Percentiles rank a stretch among this genome's conserved stretches.
These are phyloP conservation scores for Saccharomyces hybrid DNA, from an alignment of 1,139 yeast species.

Conservation along the genomic window DNA sequence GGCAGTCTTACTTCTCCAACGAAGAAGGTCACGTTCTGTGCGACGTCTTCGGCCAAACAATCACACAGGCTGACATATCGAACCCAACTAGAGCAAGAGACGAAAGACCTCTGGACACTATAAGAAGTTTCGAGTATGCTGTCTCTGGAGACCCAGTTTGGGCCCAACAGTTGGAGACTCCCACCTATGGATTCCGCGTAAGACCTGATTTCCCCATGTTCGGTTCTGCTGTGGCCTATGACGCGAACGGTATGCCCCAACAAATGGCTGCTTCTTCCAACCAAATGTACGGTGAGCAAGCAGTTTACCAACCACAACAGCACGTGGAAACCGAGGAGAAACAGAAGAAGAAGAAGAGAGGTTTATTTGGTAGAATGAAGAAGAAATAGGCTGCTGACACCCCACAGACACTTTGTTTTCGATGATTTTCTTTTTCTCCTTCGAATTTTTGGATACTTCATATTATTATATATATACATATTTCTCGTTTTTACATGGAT, in stretches of 20 bases:
- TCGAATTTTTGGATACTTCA: background rate
- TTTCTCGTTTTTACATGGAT: background rate
- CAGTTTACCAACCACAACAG: constrained; percentile 51
- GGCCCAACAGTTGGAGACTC: constrained; percentile 74
- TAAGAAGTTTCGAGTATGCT: constrained; percentile 84
- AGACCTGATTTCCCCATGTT: constrained; percentile 45
- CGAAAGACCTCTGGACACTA: constrained; percentile 95
- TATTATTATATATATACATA: background rate
- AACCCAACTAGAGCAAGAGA: constrained; percentile 90
- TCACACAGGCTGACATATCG: constrained; percentile 70
- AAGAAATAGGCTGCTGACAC: constrained; percentile 12
- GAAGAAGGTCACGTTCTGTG: constrained; percentile 36
- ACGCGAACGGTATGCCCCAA: constrained; percentile 30
- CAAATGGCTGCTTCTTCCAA: background rate
- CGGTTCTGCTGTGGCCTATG: constrained; percentile 50
- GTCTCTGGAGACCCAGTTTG: constrained; percentile 79
- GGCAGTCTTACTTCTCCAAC: constrained; percentile 22
- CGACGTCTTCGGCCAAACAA: constrained; percentile 81
- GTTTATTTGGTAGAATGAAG: constrained; percentile 67
- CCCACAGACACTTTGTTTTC: background rate
- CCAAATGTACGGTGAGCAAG: constrained; percentile 40
- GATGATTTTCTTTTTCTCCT: background rate
- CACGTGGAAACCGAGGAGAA: constrained; percentile 18
- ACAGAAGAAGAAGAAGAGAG: constrained; percentile 55
- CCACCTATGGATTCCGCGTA: constrained; percentile 70